Evolutionary conservation across 2,329 filamentous ascomycete genomes (phyloP).

Genomic region (Penicillium sp.): DNA sequence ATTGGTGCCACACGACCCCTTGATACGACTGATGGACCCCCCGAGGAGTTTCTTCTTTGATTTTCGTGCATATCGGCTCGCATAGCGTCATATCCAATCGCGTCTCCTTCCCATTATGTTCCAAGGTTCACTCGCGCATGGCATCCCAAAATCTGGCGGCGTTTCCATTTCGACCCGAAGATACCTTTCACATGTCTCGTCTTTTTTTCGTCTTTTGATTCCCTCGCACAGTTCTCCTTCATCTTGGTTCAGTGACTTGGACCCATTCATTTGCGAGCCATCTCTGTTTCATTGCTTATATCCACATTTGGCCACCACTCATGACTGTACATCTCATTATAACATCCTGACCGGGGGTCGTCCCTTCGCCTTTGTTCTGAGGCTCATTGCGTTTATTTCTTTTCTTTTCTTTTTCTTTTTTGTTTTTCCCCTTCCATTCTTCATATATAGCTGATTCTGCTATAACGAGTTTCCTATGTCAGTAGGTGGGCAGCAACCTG

Average conservation of each 20-base stretch:
- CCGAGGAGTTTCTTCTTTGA: constrained; percentile 29
- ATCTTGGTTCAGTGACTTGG: constrained; percentile 8
- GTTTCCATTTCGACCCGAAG: constrained; percentile 36
- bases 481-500: constrained; percentile 27
- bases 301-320: constrained; percentile 11
- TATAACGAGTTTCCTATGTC: constrained; percentile 37
- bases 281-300: constrained; percentile 11
- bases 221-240: constrained; percentile 10
- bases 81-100: constrained; percentile 37
- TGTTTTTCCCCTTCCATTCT: too few relatives aligned
- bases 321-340: constrained; percentile 27
- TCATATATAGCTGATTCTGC: constrained; percentile 22
- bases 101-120: constrained; percentile 25
- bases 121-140: constrained; percentile 33
- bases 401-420: constrained; percentile 4
- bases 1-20: constrained; percentile 70
- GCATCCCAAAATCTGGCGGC: constrained; percentile 38
- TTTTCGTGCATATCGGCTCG: constrained; percentile 36
- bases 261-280: constrained; percentile 6
- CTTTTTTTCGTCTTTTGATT: neutral
- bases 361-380: constrained; percentile 10
- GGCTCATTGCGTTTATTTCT: constrained; percentile 7
- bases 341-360: constrained; percentile 11
- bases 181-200: constrained; percentile 37
- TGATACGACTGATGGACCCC: constrained; percentile 31